A percentile compares a stretch with the other conserved stretches of the same genome.
These are phyloP conservation scores for Magnaporthiopsis rhizophila DNA, from an alignment of 2,329 filamentous ascomycete genomes.

Conservation along the genomic window DNA sequence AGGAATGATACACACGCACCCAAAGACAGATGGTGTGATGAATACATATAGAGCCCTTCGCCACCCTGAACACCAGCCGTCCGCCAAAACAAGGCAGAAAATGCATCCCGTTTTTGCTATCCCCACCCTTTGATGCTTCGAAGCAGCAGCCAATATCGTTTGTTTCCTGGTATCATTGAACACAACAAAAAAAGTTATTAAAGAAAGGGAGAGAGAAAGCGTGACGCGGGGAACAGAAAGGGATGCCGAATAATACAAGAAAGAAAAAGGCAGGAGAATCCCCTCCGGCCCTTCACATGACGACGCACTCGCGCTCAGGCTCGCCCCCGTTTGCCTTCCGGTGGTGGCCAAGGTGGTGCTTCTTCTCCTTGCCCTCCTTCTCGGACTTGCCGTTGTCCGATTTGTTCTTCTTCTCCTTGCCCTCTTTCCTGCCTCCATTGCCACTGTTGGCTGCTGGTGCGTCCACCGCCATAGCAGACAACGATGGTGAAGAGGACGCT, in stretches of 20 bases:
- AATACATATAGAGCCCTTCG: background rate
- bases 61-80: background rate
- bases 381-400: slow-evolving; percentile 14
- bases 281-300: slow-evolving; percentile 19
- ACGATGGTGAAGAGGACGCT: background rate
- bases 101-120: background rate
- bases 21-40: background rate
- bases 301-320: slow-evolving; percentile 23
- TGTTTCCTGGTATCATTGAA: background rate
- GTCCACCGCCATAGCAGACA: background rate
- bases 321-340: slow-evolving; percentile 14
- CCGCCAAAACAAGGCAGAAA: background rate
- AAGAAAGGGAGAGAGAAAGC: background rate
- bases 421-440: background rate
- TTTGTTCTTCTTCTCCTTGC: slow-evolving; percentile 12
- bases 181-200: background rate
- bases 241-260: background rate
- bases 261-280: background rate
- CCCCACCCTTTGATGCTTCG: too few relatives aligned
- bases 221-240: background rate
- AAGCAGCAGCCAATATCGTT: too few relatives aligned
- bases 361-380: slow-evolving; percentile 17
- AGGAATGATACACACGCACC: background rate
- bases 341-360: slow-evolving; percentile 12
- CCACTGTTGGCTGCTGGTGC: background rate